Conservation (phyloP, 2,329 filamentous ascomycete species). For the Emydomyces testavorans region DNA sequence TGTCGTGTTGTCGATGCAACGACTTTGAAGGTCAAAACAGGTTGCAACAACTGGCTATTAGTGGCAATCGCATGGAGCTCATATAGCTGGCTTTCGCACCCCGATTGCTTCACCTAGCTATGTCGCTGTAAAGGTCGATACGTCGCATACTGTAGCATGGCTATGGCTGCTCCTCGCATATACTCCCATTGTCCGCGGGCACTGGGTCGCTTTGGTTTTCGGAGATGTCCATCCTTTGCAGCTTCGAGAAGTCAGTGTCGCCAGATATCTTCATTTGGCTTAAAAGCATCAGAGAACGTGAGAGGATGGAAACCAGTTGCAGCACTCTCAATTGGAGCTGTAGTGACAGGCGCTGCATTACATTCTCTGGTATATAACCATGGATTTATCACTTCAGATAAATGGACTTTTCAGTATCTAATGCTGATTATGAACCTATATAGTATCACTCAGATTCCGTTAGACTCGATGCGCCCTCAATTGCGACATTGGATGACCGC, state of each 20-base stretch:
- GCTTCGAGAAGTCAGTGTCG: conserved; percentile 1
- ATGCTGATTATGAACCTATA: neutral
- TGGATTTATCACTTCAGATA: neutral
- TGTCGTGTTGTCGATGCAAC: neutral
- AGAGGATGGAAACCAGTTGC: conserved; percentile 1
- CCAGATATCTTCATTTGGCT: neutral
- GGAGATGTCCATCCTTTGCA: neutral
- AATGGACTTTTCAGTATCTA: neutral
- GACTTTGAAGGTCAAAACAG: neutral
- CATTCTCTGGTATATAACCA: conserved; percentile 1
- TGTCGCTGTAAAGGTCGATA: neutral
- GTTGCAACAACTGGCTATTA: conserved; percentile 22
- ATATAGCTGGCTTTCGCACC: neutral
- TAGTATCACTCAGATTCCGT: conserved; percentile 5
- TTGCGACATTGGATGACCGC: conserved; percentile 74
- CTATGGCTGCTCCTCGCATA: conserved; percentile 6
- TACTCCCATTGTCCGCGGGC: conserved; percentile 2
- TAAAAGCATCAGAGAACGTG: neutral
- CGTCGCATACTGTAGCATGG: neutral
- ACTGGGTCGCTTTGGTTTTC: neutral
- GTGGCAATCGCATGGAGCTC: conserved; percentile 12
- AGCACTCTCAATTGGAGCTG: conserved; percentile 3
- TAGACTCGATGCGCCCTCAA: conserved; percentile 40
- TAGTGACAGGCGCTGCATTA: neutral
- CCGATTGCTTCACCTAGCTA: neutral